Base-by-base conservation (phyloP, 441 rosid genomes). In the Caryocar brasiliense region DNA sequence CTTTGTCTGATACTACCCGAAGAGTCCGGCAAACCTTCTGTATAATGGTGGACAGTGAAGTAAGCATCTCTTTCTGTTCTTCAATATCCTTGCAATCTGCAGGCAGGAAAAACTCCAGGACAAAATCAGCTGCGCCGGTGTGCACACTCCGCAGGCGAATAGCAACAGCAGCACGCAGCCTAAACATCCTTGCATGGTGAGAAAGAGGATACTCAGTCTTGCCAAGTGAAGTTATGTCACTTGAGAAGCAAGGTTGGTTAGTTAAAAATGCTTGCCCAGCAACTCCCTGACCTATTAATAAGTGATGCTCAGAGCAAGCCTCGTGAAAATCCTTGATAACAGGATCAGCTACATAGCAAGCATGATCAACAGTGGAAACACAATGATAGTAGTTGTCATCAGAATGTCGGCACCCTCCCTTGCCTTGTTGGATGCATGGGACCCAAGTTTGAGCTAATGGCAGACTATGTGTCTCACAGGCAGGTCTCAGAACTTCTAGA, bases 241-340 rank as follows among this genome's bases (percentile, higher is more conserved):
- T 48, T 4, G 79, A 71, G 69, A 86, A 90, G 81, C 98, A 82
- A 13, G 96, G 90, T 41, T 84, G 78, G 56, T 86, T 86, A 7
- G 95, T 84, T 62, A 79, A 46, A 59, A 90, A 86, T 22, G 98
- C 96, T 71, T 57, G 58, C 41, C 98, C 98, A 7, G 68, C 90
- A 54, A 90, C 79, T 37, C 96, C 96, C 66, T 90, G 90, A 35
- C 98, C 96, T 70, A 81, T 86, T 40, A 86, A 70, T 51, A 90
- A 74, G 74, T 90, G 98, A 71, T 90, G 81, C 73, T 83, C 97
- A 4, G 90, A 83, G 74, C 94, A 89, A 40, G 88, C 95, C 64
- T 83, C 89, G 0, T 80, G 95, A 62, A 90, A 90, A 44, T 59
- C 72, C 22, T 47, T 68, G 54, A 79, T 67, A 0, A 35, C 57